Conservation (phyloP, 2,329 filamentous ascomycete genomes). For the Sporothrix mexicana region DNA sequence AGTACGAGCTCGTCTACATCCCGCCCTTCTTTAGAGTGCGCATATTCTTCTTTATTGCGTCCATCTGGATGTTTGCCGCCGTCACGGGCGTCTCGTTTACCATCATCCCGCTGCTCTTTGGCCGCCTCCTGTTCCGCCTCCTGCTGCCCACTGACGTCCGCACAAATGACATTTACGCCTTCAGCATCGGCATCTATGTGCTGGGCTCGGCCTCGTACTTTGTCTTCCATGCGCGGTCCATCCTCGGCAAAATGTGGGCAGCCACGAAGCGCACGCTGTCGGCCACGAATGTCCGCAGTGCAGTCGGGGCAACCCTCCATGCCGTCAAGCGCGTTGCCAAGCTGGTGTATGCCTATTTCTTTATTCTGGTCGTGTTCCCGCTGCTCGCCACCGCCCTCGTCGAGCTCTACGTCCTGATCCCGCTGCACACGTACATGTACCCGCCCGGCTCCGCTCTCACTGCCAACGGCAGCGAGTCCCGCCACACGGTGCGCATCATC, state of each 20-base stretch:
- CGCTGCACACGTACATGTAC: constrained; percentile 79
- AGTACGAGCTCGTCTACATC: constrained; percentile 77
- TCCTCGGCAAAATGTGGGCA: constrained; percentile 32
- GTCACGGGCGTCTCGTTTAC: constrained; percentile 84
- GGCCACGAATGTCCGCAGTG: background rate
- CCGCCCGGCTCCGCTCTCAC: constrained; percentile 40
- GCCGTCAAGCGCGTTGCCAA: constrained; percentile 50
- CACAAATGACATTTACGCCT: constrained; percentile 96
- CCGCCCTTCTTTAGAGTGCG: constrained; percentile 83
- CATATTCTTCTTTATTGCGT: constrained; percentile 82
- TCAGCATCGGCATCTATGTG: constrained; percentile 86
- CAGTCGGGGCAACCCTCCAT: constrained; percentile 41
- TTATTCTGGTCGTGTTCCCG: constrained; percentile 79
- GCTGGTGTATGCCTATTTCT: constrained; percentile 75
- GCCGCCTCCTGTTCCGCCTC: constrained; percentile 75
- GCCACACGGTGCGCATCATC: constrained; percentile 81
- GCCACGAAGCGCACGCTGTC: constrained; percentile 29
- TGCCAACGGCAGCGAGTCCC: constrained; percentile 43
- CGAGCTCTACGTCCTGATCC: constrained; percentile 88
- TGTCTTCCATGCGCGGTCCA: constrained; percentile 52
- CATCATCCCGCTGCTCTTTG: constrained; percentile 83
- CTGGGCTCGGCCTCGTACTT: constrained; percentile 72
- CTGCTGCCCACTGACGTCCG: constrained; percentile 73
- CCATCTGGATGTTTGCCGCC: constrained; percentile 93
- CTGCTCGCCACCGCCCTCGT: constrained; percentile 78